Evolutionary conservation across 1,284 basidiomycete species (phyloP), one percentile per base, ranked within the genome.

Genomic region (Tranzscheliella williamsii): DNA sequence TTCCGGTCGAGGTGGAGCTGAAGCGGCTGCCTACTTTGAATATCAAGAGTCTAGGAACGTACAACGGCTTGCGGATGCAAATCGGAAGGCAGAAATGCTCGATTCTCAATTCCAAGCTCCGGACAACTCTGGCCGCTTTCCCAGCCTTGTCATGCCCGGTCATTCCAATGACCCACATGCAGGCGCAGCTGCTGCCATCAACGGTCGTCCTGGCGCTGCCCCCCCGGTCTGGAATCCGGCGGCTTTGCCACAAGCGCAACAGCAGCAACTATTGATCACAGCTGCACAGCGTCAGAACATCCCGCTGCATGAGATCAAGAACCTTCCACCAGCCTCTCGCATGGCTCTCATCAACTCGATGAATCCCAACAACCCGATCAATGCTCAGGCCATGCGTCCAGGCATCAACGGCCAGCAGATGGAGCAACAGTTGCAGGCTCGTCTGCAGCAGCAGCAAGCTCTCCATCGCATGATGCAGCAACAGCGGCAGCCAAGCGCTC

Each of bases 241-340:
- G 11, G 40, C 65, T 11, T 54, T 70, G 3, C 51, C 66, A 3
- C 65, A 44, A 16, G 64, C 64, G 36, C 73, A 76, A 43, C 72
- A 74, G 47, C 72, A 73, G 43, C 65, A 72, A 29, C 43, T 73
- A 22, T 61, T 76, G 33, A 49, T 73, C 32, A 47, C 56, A 1
- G 74, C 72, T 4, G 74, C 74, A 11, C 48, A 64, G 40, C 60
- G 62, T 21, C 65, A 70, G 22, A 70, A 69, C 22, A 70, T 76
- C 17, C 56, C 70, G 1, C 42, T 73, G 18, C 68, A 76, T n/a
- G 71, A 73, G 31, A 51, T 76, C 42, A 73, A 72, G 52, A 73
- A 65, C 30, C 62, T 75, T 40, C 51, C 64, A 5, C 71, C 72
- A 2, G 57, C 67, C 1, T 51, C 63, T 12, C 55, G 72, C 6